These are phyloP conservation scores for Hirsutella thompsonii DNA, from an alignment of 2,329 filamentous ascomycete species.

Conservation along the genomic window DNA sequence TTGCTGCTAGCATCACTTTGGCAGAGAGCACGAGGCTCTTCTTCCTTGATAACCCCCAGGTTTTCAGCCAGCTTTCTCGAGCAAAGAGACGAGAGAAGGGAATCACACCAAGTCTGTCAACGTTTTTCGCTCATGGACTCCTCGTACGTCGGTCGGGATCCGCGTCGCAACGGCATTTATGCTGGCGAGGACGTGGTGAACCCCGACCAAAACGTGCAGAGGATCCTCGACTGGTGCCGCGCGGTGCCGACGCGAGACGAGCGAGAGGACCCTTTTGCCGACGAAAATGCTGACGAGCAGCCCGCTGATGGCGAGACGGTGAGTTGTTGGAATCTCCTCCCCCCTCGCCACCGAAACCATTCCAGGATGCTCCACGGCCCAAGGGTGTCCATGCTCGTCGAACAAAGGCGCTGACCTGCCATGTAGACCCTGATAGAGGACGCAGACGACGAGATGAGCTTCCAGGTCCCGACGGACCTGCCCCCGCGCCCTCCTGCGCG, in stretches of 20 bases:
- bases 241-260: constrained; percentile 21
- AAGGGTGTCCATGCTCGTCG: no score
- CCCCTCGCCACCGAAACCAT: no score
- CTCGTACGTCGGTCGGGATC: neutral
- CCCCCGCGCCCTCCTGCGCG: constrained; percentile 6
- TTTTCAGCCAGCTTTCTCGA: no score
- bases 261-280: constrained; percentile 20
- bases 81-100: no score
- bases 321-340: neutral
- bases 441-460: constrained; percentile 5
- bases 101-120: no score
- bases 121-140: no score
- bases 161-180: neutral
- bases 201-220: neutral
- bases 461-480: constrained; percentile 6
- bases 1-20: no score
- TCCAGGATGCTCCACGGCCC: no score
- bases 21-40: no score
- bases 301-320: neutral
- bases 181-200: no score
- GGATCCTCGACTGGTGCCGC: constrained; percentile 16
- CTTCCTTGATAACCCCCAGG: no score
- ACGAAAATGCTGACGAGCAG: constrained; percentile 14
- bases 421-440: neutral
- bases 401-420: no score